A percentile compares a stretch with the other conserved stretches of the same genome.
Evolutionary conservation across 768 basidiomycete genomes (phyloP).

Genomic region (Lentinus brumalis): DNA sequence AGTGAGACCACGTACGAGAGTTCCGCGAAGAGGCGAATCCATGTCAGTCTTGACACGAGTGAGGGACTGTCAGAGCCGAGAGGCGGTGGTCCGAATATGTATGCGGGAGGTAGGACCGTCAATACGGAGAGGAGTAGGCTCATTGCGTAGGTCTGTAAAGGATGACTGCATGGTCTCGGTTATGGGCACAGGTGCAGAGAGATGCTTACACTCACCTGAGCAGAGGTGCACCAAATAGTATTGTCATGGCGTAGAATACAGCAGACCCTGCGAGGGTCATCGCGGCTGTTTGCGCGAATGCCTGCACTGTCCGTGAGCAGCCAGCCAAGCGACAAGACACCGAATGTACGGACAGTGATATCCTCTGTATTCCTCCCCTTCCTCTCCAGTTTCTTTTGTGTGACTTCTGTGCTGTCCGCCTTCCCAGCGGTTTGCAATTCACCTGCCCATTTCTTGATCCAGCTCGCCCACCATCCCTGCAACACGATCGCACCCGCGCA

Average conservation of each 20-base stretch:
- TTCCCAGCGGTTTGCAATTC: constrained; percentile 5
- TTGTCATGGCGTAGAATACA: constrained; percentile 47
- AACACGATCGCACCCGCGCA: constrained; percentile 36
- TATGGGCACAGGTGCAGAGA: background rate
- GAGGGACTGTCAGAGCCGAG: constrained; percentile 39
- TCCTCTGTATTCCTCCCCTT: constrained; percentile 18
- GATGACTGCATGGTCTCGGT: constrained; percentile 40
- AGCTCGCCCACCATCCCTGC: constrained; percentile 43
- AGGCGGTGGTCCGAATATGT: constrained; percentile 66
- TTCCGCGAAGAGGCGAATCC: constrained; percentile 82
- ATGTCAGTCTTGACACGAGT: constrained; percentile 59
- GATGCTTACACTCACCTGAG: constrained; percentile 45
- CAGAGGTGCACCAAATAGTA: constrained; percentile 79
- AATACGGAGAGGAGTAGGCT: constrained; percentile 70
- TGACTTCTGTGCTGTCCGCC: constrained; percentile 9
- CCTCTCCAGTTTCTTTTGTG: constrained; percentile 21
- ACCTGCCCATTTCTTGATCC: constrained; percentile 29
- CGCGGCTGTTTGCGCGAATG: constrained; percentile 48
- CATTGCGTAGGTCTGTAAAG: constrained; percentile 65
- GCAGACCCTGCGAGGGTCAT: constrained; percentile 55
- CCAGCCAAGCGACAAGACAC: background rate
- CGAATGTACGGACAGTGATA: constrained; percentile 13
- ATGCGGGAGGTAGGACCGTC: constrained; percentile 65
- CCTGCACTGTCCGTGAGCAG: constrained; percentile 37
- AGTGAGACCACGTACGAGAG: constrained; percentile 78